These are phyloP conservation scores for Priceomyces medius DNA, from an alignment of 805 yeast species.

Conservation along the genomic window DNA sequence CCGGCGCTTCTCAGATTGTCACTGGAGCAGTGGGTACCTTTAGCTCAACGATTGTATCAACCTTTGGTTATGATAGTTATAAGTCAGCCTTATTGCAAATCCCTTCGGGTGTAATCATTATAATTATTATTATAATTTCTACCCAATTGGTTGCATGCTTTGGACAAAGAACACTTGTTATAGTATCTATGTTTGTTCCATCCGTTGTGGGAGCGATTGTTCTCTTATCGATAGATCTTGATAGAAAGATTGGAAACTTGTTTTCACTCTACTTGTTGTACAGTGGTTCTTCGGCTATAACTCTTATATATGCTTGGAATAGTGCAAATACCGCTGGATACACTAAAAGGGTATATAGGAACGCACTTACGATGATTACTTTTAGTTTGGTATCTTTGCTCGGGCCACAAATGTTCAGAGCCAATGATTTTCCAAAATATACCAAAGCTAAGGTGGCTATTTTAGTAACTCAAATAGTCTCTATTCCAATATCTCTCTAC, in stretches of 20 bases:
- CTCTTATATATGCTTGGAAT: conserved; percentile 61
- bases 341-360: conserved; percentile 65
- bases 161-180: conserved; percentile 25
- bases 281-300: conserved; percentile 57
- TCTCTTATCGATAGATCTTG: conserved; percentile 27
- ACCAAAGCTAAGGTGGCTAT: conserved; percentile 58
- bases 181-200: conserved; percentile 30
- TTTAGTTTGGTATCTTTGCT: conserved; percentile 66
- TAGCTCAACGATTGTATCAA: conserved; percentile 50
- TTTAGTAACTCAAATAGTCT: conserved; percentile 48
- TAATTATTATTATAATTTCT: conserved; percentile 29
- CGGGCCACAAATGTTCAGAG: conserved; percentile 68
- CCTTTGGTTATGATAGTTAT: conserved; percentile 48
- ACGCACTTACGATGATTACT: conserved; percentile 59
- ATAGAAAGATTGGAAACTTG: conserved; percentile 45
- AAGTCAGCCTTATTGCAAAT: conserved; percentile 51
- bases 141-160: conserved; percentile 30
- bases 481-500: conserved; percentile 42
- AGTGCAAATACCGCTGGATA: conserved; percentile 68
- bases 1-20: conserved; percentile 47
- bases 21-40: conserved; percentile 55
- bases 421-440: conserved; percentile 52
- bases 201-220: conserved; percentile 42
- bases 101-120: conserved; percentile 56
- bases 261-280: conserved; percentile 50